phyloP scores from a whole-genome alignment of 768 basidiomycete genomes.

The Goffeauzyma gilvescens region DNA sequence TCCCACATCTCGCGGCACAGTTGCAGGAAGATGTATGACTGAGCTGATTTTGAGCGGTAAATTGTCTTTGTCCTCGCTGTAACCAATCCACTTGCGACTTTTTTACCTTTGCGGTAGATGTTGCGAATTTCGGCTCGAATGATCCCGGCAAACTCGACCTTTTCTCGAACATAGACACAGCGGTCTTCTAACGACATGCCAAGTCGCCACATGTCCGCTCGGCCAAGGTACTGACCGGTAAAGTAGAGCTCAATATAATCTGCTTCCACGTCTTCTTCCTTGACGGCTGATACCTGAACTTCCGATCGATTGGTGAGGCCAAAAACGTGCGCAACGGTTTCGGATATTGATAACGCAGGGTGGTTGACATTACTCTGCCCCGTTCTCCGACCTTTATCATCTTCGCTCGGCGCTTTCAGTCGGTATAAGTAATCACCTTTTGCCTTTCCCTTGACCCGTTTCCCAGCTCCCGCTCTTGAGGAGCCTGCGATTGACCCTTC shows the following conservation, averaged over 20 bases:
- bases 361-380: background rate
- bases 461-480: conserved; percentile 34
- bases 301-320: background rate
- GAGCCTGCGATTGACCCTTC: background rate
- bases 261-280: conserved; percentile 36
- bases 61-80: conserved; percentile 69
- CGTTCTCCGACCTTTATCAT: no score
- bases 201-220: conserved; percentile 92
- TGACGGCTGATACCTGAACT: conserved; percentile 39
- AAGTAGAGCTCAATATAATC: conserved; percentile 63
- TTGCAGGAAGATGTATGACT: conserved; percentile 84
- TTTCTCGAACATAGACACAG: conserved; percentile 67
- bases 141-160: conserved; percentile 63
- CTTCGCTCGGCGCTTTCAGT: no score
- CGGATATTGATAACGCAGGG: conserved; percentile 1
- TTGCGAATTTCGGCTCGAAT: conserved; percentile 56
- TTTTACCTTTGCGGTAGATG: conserved; percentile 52
- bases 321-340: conserved; percentile 2
- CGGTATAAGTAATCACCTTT: no score
- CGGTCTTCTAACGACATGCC: conserved; percentile 61
- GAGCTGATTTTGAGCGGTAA: conserved; percentile 76
- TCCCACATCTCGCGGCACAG: conserved; percentile 93
- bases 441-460: conserved; percentile 61
- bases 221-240: conserved; percentile 83
- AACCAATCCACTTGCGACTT: conserved; percentile 55